These are phyloP conservation scores for Ustilago cynodontis DNA, from an alignment of 1,284 basidiomycete genomes.

Conservation along the genomic window DNA sequence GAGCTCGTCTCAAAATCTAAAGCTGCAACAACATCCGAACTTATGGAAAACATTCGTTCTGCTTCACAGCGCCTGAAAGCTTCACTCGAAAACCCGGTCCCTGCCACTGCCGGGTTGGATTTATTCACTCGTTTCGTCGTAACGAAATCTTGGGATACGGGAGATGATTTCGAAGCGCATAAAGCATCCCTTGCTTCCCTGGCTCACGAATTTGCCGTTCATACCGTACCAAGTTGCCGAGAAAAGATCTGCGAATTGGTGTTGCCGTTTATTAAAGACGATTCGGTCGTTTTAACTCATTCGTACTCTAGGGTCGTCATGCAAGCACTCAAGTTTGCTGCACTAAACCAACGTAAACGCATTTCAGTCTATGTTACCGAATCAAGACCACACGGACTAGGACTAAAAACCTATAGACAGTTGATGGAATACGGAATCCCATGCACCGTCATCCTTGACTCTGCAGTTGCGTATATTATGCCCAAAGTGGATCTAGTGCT, in stretches of 20 bases:
- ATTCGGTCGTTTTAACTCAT: constrained; percentile 90
- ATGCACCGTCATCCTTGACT: constrained; percentile 93
- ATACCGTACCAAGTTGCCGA: constrained; percentile 75
- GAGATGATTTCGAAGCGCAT: constrained; percentile 82
- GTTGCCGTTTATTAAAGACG: constrained; percentile 92
- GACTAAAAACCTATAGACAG: constrained; percentile 61
- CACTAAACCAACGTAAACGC: constrained; percentile 81
- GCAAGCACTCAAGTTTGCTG: constrained; percentile 84
- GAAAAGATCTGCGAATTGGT: constrained; percentile 90
- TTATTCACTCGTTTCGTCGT: constrained; percentile 90
- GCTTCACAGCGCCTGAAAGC: constrained; percentile 78
- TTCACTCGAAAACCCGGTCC: constrained; percentile 81
- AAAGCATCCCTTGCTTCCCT: constrained; percentile 84
- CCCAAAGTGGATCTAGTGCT: constrained; percentile 93
- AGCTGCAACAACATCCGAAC: constrained; percentile 91
- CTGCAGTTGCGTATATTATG: constrained; percentile 96
- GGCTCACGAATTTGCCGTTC: constrained; percentile 79
- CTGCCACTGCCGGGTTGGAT: constrained; percentile 88
- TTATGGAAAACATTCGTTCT: constrained; percentile 83
- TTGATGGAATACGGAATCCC: constrained; percentile 82
- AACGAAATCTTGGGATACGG: constrained; percentile 83
- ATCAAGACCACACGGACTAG: constrained; percentile 83
- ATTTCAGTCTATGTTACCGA: constrained; percentile 98
- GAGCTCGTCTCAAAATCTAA: constrained; percentile 81
- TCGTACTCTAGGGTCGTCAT: constrained; percentile 96